phyloP scores from a whole-genome alignment of 2,329 filamentous ascomycete genomes.

The Aureobasidium sp. region DNA sequence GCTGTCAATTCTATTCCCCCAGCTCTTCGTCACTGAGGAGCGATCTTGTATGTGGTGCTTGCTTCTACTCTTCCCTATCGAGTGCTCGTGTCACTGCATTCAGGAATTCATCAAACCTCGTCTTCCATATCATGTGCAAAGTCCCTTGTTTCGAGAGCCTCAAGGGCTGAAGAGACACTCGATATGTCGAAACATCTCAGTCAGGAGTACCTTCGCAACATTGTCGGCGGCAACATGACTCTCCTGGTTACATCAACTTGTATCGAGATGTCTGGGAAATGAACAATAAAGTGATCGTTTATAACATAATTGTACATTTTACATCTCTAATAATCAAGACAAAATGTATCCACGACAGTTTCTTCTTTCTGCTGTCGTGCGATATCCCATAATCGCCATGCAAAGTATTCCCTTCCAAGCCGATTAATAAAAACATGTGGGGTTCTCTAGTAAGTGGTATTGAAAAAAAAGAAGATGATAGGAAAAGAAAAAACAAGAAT shows the following conservation, averaged over 20 bases:
- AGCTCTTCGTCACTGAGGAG: no score
- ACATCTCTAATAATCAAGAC: background rate
- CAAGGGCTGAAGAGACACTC: background rate
- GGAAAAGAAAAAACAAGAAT: background rate
- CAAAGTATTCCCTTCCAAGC: background rate
- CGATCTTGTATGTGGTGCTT: background rate
- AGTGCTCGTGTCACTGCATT: background rate
- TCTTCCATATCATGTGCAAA: background rate
- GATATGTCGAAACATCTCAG: background rate
- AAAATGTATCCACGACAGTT: background rate
- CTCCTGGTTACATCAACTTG: background rate
- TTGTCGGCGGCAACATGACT: background rate
- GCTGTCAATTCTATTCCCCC: no score
- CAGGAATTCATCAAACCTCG: background rate
- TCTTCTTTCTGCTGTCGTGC: background rate
- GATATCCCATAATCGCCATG: background rate
- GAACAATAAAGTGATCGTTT: background rate
- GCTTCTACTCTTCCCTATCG: background rate
- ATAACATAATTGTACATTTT: conserved; percentile 8
- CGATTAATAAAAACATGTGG: conserved; percentile 1
- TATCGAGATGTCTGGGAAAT: background rate
- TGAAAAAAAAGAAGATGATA: background rate
- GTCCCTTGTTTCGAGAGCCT: background rate
- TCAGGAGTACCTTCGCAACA: background rate
- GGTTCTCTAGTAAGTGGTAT: conserved; percentile 9